Base-by-base conservation (phyloP, 2,329 filamentous ascomycete genomes). In the Hymenoscyphus occultus region DNA sequence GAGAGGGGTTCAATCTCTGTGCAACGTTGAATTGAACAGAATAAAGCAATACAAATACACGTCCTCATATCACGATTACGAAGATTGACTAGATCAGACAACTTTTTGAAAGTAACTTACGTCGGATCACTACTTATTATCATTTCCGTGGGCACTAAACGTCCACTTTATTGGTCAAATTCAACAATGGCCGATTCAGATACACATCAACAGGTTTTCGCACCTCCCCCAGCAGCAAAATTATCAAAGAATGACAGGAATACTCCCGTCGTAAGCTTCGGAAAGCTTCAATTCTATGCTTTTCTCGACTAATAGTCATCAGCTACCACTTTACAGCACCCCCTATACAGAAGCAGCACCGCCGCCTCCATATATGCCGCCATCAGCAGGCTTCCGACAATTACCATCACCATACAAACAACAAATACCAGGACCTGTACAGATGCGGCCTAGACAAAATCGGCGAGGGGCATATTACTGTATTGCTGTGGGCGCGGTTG, bases 341-440 rank as follows among this genome's bases (percentile, higher is more conserved):
- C 58, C 58, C 19, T 9, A 40, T 13, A 54, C 48, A 28, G 48
- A 54, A 39, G 19, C 48, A 1, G 19, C 48, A 54, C 56, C 56
- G 22, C 58, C 58, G 19, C 58, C 58, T 7, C 58, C 58, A 3
- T 59, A 59, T 35, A 59, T 40, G 58, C 58, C 58, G n/a, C 39
- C 58, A 1, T 28, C 35, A 16, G 16, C 39, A 22, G 48, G 48
- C 2, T 54, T 54, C 10, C 48, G 28, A 54, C 48, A 19, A 28
- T 28, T 28, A 28, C 48, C 48, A 28, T 22, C n/a, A 28, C n/a
- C 28, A 19, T 58, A 58, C 56, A 58, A 58, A n/a, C 31, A 39
- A 12, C 28, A 58, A 35, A 35, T 13, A 39, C 58, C 58, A 39
- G 22, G 13, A 4, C 10, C 16, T 10, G 12, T 39, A 59, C 39